Percentiles rank a stretch among this genome's conserved stretches.
These are phyloP conservation scores for Aspergillus quadricinctus DNA, from an alignment of 2,329 filamentous ascomycete species.

Conservation along the genomic window DNA sequence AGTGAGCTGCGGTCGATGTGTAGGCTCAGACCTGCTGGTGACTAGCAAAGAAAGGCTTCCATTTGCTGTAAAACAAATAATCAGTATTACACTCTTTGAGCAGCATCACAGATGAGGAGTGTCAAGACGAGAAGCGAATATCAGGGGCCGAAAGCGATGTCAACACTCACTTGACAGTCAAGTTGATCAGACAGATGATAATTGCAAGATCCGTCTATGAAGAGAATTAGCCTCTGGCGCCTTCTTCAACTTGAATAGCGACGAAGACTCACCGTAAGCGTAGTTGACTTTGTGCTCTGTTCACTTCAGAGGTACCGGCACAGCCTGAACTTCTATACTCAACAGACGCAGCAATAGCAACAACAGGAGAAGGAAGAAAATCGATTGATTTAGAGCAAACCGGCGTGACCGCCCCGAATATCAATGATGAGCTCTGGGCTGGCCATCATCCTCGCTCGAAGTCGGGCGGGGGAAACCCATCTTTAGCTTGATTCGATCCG, in stretches of 20 bases:
- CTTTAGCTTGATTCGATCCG: conserved; percentile 7
- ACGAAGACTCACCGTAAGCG: neutral
- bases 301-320: neutral
- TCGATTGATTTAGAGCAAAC: conserved; percentile 6
- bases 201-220: neutral
- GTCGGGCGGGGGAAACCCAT: conserved; percentile 15
- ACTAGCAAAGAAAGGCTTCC: neutral
- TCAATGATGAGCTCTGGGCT: conserved; percentile 22
- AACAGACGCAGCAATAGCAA: conserved; percentile 9
- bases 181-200: neutral
- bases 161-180: neutral
- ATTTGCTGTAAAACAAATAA: neutral
- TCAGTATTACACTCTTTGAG: neutral
- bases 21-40: neutral
- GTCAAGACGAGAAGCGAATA: neutral
- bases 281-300: neutral
- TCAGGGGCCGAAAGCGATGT: neutral
- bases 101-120: neutral
- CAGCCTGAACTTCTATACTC: neutral
- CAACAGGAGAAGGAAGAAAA: conserved; percentile 16
- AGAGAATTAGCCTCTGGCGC: neutral
- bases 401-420: conserved; percentile 24
- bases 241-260: neutral
- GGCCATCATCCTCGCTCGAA: conserved; percentile 6
- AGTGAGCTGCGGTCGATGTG: neutral